Base-by-base conservation (phyloP, 2,329 filamentous ascomycete species). In the Nothopassalora personata region DNA sequence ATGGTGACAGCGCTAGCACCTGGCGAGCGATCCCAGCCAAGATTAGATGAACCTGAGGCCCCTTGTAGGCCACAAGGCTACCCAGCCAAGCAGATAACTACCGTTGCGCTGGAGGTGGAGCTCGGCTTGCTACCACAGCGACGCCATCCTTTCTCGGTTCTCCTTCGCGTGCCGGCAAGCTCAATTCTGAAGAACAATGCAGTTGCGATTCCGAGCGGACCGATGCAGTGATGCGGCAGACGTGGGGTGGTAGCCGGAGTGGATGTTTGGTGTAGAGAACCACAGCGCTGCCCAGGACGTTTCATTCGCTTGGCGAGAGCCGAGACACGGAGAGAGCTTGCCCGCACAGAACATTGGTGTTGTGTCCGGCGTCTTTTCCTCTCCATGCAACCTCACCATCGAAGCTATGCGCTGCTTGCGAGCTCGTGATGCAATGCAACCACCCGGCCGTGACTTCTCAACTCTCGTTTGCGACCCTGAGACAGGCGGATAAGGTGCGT, bases 1-100 rank as follows among this genome's bases (percentile, higher is more conserved):
- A 79, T 79, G 27, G 80, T 45, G 31, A 15, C 52, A 11, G 19
- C 43, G 33, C 57, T 51, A 54, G 33, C 43, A 15, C 19, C 51
- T 18, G 13, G 34, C 46, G 34, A 46, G 34, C 46, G 34, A 46
- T 51, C 47, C 31, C 52, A 46, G 51, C 45, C 53, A 51, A 13
- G 11, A 27, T 7, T n/a, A 15, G 30, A 13, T 11, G 3, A 7
- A 19, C 30, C 5, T 9, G 11, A 13, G 19, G 18, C 11, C 6
- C 13, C 19, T 46, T 23, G 53, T 19, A 13, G 27, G 23, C n/a
- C 15, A 46, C 36, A 51, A 51, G 54, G 46, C 54, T 49, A 34
- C 47, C 18, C 34, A 46, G 31, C 43, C 36, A 15, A 19, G 45
- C 51, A 54, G 56, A 28, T 51, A n/a, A n/a, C n/a, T n/a, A 53